Percentiles rank a stretch among this genome's conserved stretches.
phyloP scores from a whole-genome alignment of 257 asterid genomes.

The Thymus mandschuricus region DNA sequence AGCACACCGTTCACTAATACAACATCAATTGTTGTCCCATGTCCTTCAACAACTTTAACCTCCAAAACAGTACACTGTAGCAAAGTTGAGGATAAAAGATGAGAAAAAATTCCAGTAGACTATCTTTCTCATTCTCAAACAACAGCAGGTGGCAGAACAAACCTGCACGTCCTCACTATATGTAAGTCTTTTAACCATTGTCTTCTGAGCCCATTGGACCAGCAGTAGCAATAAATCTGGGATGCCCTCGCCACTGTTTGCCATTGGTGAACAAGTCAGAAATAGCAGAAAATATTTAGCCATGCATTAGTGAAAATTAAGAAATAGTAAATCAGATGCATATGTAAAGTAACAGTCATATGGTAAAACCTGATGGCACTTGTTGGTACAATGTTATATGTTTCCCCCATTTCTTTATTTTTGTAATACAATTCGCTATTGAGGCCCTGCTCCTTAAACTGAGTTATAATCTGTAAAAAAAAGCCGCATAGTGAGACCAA shows the following conservation, averaged over 20 bases:
- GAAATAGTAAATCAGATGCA: constrained; percentile 22
- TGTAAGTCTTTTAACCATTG: constrained; percentile 83
- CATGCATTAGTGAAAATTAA: background rate
- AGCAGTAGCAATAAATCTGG: constrained; percentile 81
- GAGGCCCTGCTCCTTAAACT: constrained; percentile 92
- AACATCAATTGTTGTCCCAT: constrained; percentile 94
- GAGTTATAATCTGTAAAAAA: constrained; percentile 61
- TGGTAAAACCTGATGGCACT: constrained; percentile 87
- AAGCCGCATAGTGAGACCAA: constrained; percentile 28
- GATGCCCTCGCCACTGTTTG: constrained; percentile 89
- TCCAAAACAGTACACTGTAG: constrained; percentile 97
- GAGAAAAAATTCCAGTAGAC: constrained; percentile 4
- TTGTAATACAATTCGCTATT: constrained; percentile 88
- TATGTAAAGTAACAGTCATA: constrained; percentile 22
- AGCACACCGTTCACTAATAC: constrained; percentile 97
- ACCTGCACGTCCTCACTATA: constrained; percentile 87
- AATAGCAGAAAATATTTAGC: constrained; percentile 15
- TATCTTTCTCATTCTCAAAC: constrained; percentile 21
- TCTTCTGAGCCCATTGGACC: constrained; percentile 90
- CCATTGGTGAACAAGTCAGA: constrained; percentile 29
- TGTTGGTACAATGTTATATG: constrained; percentile 87
- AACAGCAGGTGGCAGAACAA: constrained; percentile 32
- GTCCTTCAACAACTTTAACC: constrained; percentile 98
- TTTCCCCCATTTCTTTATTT: constrained; percentile 90
- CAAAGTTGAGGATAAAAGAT: constrained; percentile 34